These are phyloP conservation scores for Apocynum venetum DNA, from an alignment of 257 asterid species.

Conservation along the genomic window DNA sequence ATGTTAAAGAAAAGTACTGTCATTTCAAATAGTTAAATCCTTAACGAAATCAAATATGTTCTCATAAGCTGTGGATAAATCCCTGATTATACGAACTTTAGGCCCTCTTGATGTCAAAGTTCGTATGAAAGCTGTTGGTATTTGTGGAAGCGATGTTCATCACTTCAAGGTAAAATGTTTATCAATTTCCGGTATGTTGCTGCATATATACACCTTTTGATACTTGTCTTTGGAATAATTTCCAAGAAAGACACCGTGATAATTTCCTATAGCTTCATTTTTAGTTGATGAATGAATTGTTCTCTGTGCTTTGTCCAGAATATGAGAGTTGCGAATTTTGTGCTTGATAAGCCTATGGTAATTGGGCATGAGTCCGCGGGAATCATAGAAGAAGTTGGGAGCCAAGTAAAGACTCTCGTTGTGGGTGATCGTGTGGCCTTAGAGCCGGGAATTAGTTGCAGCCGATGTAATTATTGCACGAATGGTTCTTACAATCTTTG, in stretches of 20 bases:
- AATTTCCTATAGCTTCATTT: neutral
- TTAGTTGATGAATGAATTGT: neutral
- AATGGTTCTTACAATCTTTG: conserved; percentile 87
- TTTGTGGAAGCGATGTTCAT: conserved; percentile 98
- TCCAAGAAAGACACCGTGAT: neutral
- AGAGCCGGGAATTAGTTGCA: conserved; percentile 86
- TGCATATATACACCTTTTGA: neutral
- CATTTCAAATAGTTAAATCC: neutral
- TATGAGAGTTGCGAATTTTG: conserved; percentile 67
- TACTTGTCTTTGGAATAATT: neutral
- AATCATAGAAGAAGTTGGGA: conserved; percentile 69
- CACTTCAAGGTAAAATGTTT: conserved; percentile 61
- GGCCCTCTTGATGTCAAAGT: conserved; percentile 87
- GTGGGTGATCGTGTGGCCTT: conserved; percentile 85
- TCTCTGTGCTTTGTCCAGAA: conserved; percentile 32
- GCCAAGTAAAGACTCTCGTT: conserved; percentile 52
- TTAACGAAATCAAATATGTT: neutral
- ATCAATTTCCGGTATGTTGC: neutral
- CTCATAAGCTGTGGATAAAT: too few relatives aligned
- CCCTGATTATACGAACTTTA: conserved; percentile 11
- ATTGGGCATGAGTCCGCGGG: conserved; percentile 98
- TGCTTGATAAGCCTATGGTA: conserved; percentile 94
- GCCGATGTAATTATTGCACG: conserved; percentile 70
- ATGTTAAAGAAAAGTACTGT: too few relatives aligned
- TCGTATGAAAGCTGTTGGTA: conserved; percentile 93